Base-by-base conservation (phyloP, 306 rosid species). In the Bauhinia variegata region DNA sequence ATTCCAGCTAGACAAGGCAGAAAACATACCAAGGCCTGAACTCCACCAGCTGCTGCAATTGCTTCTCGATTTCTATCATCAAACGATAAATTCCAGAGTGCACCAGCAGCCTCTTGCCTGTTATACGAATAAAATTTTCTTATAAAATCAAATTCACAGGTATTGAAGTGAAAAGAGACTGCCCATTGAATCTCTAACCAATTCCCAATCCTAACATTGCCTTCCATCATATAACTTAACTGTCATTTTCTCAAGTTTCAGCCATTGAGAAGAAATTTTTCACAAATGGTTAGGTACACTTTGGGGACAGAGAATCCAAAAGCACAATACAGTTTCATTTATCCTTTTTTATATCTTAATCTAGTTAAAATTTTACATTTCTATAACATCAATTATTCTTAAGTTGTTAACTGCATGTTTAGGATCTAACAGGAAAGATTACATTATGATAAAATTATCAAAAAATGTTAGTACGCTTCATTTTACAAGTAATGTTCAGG, bases 81-180 rank as follows among this genome's bases (percentile, higher is more conserved):
- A 79, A 95, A 95, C 30, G 99, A 95, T 70, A 95, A 82, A 80
- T 95, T 95, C 99, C 99, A 95, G 67, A 95, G 85, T 9, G 99
- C 99, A 54, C 99, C 99, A 53, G 99, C 99, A 46, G 99, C 99
- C 81, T 95, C 99, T 91, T 95, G 99, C 83, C 99, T 95, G 82
- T 66, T 47, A n/a, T 44, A 74, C 16, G 32, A 55, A 53, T 51
- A 14, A 48, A 28, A 47, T 48, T 48, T 19, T 66, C 33, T 28
- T 34, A 63, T 11, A 51, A 16, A 44, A 32, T 17, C 48, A 60
- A 59, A 31, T 58, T 15, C 43, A 60, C 18, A 54, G 47, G 59
- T 23, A 23, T 23, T 1, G 6, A 48, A 15, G 54, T 46, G 16
- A 48, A 48, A 48, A 1, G 23, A 7, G 54, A 48, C 6, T 48